phyloP scores from a whole-genome alignment of 331 rosid genomes.

The Cydonia oblonga region DNA sequence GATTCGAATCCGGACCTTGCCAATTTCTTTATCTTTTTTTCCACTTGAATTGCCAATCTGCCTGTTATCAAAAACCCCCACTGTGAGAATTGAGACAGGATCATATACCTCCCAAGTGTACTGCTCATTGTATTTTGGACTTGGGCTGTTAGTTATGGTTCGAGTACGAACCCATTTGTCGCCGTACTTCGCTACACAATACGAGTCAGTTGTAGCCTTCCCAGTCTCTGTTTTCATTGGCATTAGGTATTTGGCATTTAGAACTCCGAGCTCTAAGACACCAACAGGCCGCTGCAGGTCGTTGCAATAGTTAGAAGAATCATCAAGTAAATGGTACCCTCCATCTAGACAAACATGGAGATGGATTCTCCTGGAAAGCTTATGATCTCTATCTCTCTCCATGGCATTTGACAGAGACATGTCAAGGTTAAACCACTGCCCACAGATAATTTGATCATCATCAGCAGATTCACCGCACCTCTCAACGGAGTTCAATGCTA shows the following conservation, averaged over 20 bases:
- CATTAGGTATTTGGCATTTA: conserved; percentile 47
- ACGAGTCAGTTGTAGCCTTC: conserved; percentile 51
- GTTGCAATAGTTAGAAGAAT: conserved; percentile 52
- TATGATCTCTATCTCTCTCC: conserved; percentile 19
- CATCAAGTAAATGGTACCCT: conserved; percentile 82
- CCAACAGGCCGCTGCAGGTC: conserved; percentile 73
- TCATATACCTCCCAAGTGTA: conserved; percentile 80
- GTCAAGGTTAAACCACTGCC: conserved; percentile 56
- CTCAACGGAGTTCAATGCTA: conserved; percentile 37
- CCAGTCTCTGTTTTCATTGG: conserved; percentile 56
- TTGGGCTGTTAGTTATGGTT: conserved; percentile 44
- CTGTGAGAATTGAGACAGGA: conserved; percentile 62
- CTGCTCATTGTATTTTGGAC: conserved; percentile 75
- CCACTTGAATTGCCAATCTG: conserved; percentile 33
- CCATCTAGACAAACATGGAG: conserved; percentile 67
- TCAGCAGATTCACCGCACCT: conserved; percentile 34
- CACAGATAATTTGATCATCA: conserved; percentile 37
- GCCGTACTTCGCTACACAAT: conserved; percentile 78
- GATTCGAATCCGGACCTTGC: conserved; percentile 67
- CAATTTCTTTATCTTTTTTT: conserved; percentile 35
- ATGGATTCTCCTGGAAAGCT: conserved; percentile 43
- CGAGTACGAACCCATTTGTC: conserved; percentile 82
- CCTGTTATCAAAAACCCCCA: conserved; percentile 63
- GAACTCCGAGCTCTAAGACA: conserved; percentile 61
- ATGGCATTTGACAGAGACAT: conserved; percentile 44